A percentile compares a stretch with the other conserved stretches of the same genome.
phyloP scores from a whole-genome alignment of 2,329 filamentous ascomycete genomes.

The Colletotrichum godetiae region DNA sequence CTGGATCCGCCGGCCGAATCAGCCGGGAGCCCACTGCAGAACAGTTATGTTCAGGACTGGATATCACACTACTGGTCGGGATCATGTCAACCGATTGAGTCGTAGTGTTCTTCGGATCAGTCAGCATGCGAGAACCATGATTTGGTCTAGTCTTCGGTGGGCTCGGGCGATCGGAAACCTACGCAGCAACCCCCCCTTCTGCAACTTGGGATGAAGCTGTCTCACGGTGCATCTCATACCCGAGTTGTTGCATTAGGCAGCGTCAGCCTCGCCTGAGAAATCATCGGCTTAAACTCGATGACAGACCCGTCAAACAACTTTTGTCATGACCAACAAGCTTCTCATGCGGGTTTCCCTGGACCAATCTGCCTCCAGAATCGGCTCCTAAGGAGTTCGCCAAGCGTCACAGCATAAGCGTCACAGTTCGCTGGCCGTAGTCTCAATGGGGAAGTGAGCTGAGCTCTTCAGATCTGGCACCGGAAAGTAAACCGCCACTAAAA shows the following conservation, averaged over 20 bases:
- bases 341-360: not conserved
- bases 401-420: constrained; percentile 12
- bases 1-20: constrained; percentile 19
- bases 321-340: constrained; percentile 25
- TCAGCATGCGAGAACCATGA: not conserved
- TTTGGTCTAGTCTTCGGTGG: constrained; percentile 33
- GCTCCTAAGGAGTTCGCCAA: constrained; percentile 22
- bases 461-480: constrained; percentile 15
- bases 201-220: constrained; percentile 34
- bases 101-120: constrained; percentile 15
- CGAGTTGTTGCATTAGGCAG: constrained; percentile 30
- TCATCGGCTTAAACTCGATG: constrained; percentile 33
- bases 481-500: constrained; percentile 7
- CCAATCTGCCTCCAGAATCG: constrained; percentile 2
- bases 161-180: constrained; percentile 33
- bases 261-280: constrained; percentile 10
- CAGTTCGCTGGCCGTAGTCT: constrained; percentile 10
- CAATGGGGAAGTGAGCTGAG: not conserved
- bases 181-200: constrained; percentile 21
- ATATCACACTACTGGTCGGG: not conserved
- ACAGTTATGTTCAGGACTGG: constrained; percentile 1
- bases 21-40: not conserved
- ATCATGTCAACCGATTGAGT: not conserved
- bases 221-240: constrained; percentile 34
- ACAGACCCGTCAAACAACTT: constrained; percentile 29